A percentile compares a stretch with the other conserved stretches of the same genome.
Evolutionary conservation across 1,284 basidiomycete species (phyloP).

Genomic region (Schizophyllum commune): DNA sequence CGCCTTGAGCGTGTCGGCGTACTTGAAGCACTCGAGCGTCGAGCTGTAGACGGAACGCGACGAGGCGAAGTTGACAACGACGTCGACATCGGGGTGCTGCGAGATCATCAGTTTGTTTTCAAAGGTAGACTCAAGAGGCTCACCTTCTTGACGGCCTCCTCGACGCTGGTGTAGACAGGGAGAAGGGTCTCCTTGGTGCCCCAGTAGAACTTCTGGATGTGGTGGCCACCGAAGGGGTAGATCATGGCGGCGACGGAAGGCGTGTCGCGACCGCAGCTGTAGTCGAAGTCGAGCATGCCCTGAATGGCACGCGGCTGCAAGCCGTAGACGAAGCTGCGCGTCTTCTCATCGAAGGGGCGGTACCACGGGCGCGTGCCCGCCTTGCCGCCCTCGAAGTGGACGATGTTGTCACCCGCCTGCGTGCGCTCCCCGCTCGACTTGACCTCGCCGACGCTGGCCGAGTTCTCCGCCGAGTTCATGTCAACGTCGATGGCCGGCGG

Average conservation of each 20-base stretch:
- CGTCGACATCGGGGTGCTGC: conserved; percentile 88
- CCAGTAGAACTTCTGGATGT: conserved; percentile 99
- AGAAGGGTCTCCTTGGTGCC: conserved; percentile 98
- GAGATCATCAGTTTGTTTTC: no score
- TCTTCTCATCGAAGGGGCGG: conserved; percentile 87
- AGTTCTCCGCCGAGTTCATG: conserved; percentile 16
- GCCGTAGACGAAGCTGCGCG: conserved; percentile 95
- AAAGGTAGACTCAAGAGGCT: no score
- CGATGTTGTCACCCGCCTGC: conserved; percentile 84
- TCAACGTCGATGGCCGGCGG: conserved; percentile 15
- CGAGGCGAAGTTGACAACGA: conserved; percentile 97
- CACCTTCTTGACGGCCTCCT: conserved; percentile 81
- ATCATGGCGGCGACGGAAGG: conserved; percentile 99
- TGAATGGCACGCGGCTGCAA: conserved; percentile 99
- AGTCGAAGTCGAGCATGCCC: conserved; percentile 99
- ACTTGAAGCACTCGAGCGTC: conserved; percentile 83
- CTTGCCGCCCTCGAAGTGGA: conserved; percentile 61
- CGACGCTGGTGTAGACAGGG: conserved; percentile 92
- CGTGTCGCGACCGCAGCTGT: conserved; percentile 89
- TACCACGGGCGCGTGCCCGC: conserved; percentile 61
- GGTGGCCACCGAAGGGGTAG: conserved; percentile 99
- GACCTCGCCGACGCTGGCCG: conserved; percentile 63
- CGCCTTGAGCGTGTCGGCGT: conserved; percentile 52
- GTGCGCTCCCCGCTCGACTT: conserved; percentile 76
- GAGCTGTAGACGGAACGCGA: conserved; percentile 93